Base-by-base conservation (phyloP, 2,329 filamentous ascomycete genomes). In the Orbilia quercus region DNA sequence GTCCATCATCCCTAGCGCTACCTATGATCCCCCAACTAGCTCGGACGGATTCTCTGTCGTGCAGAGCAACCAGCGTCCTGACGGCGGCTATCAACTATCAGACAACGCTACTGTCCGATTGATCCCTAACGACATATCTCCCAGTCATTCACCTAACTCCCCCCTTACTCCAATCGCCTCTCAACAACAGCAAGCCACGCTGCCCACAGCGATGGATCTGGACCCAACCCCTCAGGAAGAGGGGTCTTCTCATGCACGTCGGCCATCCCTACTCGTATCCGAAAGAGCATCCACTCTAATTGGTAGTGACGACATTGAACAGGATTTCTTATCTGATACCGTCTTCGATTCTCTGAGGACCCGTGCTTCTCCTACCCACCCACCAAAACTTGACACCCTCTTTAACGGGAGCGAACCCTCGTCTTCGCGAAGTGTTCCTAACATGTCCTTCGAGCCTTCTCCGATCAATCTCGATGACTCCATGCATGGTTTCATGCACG, bases 331-430 rank as follows among this genome's bases (percentile, higher is more conserved):
- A 54, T 77, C 75, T 48, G 77, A 78, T 45, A 78, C 77, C 11
- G 74, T 78, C 38, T 78, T 78, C 65, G 77, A 78, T 72, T 78
- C 77, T 51, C 62, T 78, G 65, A 75, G 77, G 44, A 78, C 77
- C 9, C 76, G 77, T 47, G 74, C 76, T 45, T 78, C 77, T 45
- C 70, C 70, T 31, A 69, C 70, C 7, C 70, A 74, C 9, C 63
- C 70, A 18, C 70, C 70, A 7, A 69, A 69, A n/a, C 28, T 74
- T 50, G 70, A 74, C 47, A 74, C 62, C 9, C 45, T 74, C 7
- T 74, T 74, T 57, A 66, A 57, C 42, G 55, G 69, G 22, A 55
- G 42, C 22, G 69, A 73, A 31, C 69, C 60, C 22, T 50, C 67
- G 28, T 40, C 69, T n/a, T 73, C 69, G 16, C 60, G 69, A 36